Evolutionary conservation across 108 stramenopile genomes (phyloP).

Genomic region (Epithemia pelagica): DNA sequence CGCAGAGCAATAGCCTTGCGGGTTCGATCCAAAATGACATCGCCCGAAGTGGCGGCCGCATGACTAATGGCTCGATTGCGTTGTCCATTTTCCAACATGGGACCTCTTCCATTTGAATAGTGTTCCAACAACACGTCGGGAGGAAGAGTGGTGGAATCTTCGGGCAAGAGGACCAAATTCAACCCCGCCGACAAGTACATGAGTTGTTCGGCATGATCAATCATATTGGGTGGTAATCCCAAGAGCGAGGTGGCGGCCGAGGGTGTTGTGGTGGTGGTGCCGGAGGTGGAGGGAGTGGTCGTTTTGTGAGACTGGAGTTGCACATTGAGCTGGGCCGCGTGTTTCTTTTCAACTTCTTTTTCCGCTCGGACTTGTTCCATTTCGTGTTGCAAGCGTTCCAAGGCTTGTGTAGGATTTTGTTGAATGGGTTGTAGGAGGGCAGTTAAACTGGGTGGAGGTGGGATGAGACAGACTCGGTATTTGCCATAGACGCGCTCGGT

Average conservation of each 20-base stretch:
- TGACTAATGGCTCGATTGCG: conserved; percentile 43
- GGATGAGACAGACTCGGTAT: conserved; percentile 53
- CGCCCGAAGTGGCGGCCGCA: conserved; percentile 61
- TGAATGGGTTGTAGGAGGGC: conserved; percentile 22
- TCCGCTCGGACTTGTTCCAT: conserved; percentile 32
- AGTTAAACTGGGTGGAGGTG: conserved; percentile 23
- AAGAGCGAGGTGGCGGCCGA: neutral
- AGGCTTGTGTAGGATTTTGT: conserved; percentile 32
- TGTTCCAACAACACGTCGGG: conserved; percentile 23
- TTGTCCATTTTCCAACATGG: conserved; percentile 31
- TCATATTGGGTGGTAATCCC: conserved; percentile 1
- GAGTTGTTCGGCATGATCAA: conserved; percentile 45
- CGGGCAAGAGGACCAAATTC: conserved; percentile 58
- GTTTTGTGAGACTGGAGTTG: conserved; percentile 6
- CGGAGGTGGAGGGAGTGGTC: conserved; percentile 1
- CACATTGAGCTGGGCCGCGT: conserved; percentile 37
- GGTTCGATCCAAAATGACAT: conserved; percentile 61
- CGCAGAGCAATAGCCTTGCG: conserved; percentile 26
- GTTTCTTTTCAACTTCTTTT: conserved; percentile 55
- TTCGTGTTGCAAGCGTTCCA: conserved; percentile 18
- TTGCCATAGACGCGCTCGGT: conserved; percentile 72
- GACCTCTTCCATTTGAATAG: conserved; percentile 34
- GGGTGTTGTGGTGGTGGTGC: neutral
- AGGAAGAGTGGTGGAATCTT: conserved; percentile 23
- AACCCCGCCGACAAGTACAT: conserved; percentile 56